Percentiles rank a stretch among this genome's conserved stretches.
Evolutionary conservation across 2,329 filamentous ascomycete genomes (phyloP).

Genomic region (Alternaria rosae): DNA sequence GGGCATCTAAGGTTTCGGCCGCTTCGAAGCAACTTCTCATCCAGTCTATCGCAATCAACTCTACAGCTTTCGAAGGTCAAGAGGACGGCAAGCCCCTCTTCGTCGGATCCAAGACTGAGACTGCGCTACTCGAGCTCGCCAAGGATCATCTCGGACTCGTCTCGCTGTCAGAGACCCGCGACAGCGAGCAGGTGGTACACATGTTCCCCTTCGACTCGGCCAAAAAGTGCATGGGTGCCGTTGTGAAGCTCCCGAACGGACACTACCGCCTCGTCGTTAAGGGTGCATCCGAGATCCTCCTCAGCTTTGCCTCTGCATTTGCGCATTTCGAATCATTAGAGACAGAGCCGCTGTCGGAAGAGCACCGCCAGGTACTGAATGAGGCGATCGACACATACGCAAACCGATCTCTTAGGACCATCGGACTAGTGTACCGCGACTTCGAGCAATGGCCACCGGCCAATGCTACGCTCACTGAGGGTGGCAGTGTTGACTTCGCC

Average conservation of each 20-base stretch:
- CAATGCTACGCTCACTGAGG: conserved; percentile 25
- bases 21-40: conserved; percentile 40
- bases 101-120: conserved; percentile 66
- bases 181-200: conserved; percentile 58
- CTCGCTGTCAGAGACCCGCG: conserved; percentile 57
- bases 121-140: conserved; percentile 61
- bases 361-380: conserved; percentile 28
- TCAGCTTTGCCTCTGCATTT: conserved; percentile 52
- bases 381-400: conserved; percentile 50
- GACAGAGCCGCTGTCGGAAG: conserved; percentile 23
- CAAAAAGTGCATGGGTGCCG: conserved; percentile 65
- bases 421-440: conserved; percentile 53
- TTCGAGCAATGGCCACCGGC: conserved; percentile 47
- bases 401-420: conserved; percentile 52
- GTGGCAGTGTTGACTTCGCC: conserved; percentile 29
- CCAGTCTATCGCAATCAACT: conserved; percentile 52
- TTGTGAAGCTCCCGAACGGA: conserved; percentile 58
- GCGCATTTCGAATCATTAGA: conserved; percentile 26
- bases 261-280: conserved; percentile 62
- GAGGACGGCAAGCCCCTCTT: conserved; percentile 57
- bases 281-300: conserved; percentile 65
- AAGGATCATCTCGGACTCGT: conserved; percentile 61
- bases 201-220: conserved; percentile 64
- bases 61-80: conserved; percentile 61
- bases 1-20: conserved; percentile 54